Evolutionary conservation across 176 grass and related monocot genomes (phyloP).

Genomic region (Microstegium vimineum): DNA sequence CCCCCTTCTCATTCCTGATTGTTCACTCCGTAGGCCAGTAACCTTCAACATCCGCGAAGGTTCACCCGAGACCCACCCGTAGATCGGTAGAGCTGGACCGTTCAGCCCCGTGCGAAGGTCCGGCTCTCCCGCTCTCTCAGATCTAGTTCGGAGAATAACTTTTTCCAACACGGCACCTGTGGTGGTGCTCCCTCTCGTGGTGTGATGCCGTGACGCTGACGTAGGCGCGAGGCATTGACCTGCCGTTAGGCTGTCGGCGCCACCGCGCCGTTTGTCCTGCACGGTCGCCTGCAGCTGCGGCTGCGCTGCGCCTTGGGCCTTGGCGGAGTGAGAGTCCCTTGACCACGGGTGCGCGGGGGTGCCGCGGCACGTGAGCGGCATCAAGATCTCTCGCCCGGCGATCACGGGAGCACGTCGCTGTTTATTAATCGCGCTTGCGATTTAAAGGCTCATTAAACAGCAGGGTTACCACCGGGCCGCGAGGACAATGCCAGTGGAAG

Average conservation of each 20-base stretch:
- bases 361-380: slow-evolving; percentile 35
- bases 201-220: neutral
- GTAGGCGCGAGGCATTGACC: slow-evolving; percentile 13
- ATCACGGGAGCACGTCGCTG: slow-evolving; percentile 24
- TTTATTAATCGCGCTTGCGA: slow-evolving; percentile 12
- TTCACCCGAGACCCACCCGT: no score
- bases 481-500: neutral
- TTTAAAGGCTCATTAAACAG: no score
- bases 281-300: no score
- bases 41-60: no score
- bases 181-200: neutral
- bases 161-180: neutral
- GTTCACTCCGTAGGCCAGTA: no score
- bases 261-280: neutral
- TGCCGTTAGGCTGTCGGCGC: slow-evolving; percentile 18
- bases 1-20: no score
- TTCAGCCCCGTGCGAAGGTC: no score
- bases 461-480: neutral
- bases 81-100: no score
- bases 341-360: no score
- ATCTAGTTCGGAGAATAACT: no score
- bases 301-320: neutral
- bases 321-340: neutral
- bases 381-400: slow-evolving; percentile 21
- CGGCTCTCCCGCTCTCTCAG: no score